Base-by-base conservation (phyloP, 1,284 basidiomycete genomes). In the Cryptococcus wingfieldii region DNA sequence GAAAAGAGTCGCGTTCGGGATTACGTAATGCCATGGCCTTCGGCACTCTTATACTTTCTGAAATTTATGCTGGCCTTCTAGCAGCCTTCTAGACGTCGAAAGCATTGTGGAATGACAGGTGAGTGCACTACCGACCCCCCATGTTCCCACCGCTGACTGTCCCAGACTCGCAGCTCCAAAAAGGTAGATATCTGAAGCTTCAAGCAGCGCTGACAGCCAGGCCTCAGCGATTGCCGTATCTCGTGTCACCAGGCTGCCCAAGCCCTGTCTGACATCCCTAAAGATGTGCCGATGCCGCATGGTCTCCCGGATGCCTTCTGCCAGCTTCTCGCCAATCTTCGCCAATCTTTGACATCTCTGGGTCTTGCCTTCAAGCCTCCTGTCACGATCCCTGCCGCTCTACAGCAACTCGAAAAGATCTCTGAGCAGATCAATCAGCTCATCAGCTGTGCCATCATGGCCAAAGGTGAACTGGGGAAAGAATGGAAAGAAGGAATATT, bases 351-450 rank as follows among this genome's bases (percentile, higher is more conserved):
- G 23, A 76, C 72, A 5, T 62, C 64, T 10, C 59, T 73, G 6
- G 61, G 71, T 5, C 58, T 76, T 12, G 62, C 71, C 2, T 70
- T 71, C 62, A 72, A 73, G 54, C 68, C 72, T n/a, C 74, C 74
- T 1, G 54, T 72, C 37, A 70, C 70, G 4, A 31, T 60, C 6
- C 55, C 55, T 10, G 72, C 67, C 2, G 69, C 69, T 3, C 48
- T 62, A 9, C 58, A 57, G 38, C 66, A 70, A 54, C 61, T 74
- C 38, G 61, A 66, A 18, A 71, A 71, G 48, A 51, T 70, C 27
- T 56, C 55, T n/a, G 66, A 71, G 38, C 56, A 65, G 28, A 50
- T 68, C 18, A 63, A 62, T 19, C 64, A 67, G 14, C 46, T 70
- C 10, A 59, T 67, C 14, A 61, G 58, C 27, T 74, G 72, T 48